Base-by-base conservation (phyloP, 2,329 filamentous ascomycete species). In the Xylaria sp. region DNA sequence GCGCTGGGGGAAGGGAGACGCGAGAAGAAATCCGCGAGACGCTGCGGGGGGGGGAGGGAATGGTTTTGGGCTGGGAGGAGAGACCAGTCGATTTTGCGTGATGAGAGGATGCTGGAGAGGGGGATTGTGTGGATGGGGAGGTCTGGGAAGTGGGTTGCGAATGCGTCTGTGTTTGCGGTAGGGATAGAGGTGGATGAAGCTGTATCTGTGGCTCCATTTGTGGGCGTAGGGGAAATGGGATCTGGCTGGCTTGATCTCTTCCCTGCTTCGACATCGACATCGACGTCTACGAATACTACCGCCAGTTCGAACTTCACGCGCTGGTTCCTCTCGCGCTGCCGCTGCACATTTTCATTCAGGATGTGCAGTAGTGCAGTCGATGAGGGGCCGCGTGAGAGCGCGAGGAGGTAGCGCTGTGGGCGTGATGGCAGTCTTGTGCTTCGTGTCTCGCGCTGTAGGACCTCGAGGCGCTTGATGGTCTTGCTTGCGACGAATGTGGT, bases 301-400 rank as follows among this genome's bases (percentile, higher is more conserved):
- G 87, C 82, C 44, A 97, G 82, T 55, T 91, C 87, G 77, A 93
- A 97, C 0, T 69, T 69, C 5, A 62, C 61, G 53, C 71, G 21
- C 89, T 87, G 4, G 88, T 82, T 60, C 89, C 86, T 4, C 88
- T 87, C 73, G 48, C 86, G 84, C 78, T 95, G 91, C 63, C 85
- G 86, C 72, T 87, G 84, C 54, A 92, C 84, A 76, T 93, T 92
- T 69, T 86, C 82, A 78, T 93, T 87, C 63, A 98, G 83, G 25
- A 97, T 85, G 74, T 95, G 88, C 35, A 97, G 84, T 51, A 99
- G 84, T 16, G 90, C 88, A 16, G 92, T 86, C 0, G 95, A 98
- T 1, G 92, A 96, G 1, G 92, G 84, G 0, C 96, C 95, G 75
- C 93, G 91, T 0, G 94, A 97, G 1, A 98, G 83, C 5, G 94